Evolutionary conservation across 768 basidiomycete species (phyloP), one percentile per base, ranked within the genome.

Genomic region (Lactarius tabidus): DNA sequence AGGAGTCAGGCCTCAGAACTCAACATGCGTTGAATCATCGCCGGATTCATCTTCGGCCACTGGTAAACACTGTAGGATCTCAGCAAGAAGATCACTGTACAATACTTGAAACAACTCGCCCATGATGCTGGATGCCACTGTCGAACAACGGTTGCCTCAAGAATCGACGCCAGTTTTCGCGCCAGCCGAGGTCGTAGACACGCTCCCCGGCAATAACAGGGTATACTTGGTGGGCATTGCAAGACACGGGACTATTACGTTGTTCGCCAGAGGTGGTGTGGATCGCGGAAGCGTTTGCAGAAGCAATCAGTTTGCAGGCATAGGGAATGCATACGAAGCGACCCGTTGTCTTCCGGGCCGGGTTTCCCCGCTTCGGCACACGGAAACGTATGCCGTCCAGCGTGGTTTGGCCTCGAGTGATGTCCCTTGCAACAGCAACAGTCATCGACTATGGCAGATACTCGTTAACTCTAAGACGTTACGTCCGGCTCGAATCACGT

Each of bases 11-110:
- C 26, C 26, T 52, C 45, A 23, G 38, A 41, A n/a, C 35, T 60
- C 23, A 52, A 17, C 60, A 69, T 68, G 26, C 64, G 63, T 23
- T 48, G 68, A 36, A 71, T 57, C 45, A 68, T 45, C 1, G 28
- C 56, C n/a, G 70, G 67, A 48, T 71, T 71, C 10, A 71, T 61
- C 36, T 68, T 67, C 8, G 67, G 63, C 70, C 70, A 71, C 39
- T 53, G 20, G 36, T 63, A 71, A 18, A 63, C 67, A 6, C 61
- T 56, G 33, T 7, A 12, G 38, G 33, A 20, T 31, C 36, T 41
- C 31, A 31, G 51, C 31, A 36, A 14, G 8, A 48, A 51, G 17
- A 15, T 18, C 33, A 39, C 18, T 3, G 6, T 17, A 26, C 14
- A 23, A n/a, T 2, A 20, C 18, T 31, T 6, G 18, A 29, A 35